Base-by-base conservation (phyloP, 495 filamentous ascomycete species). In the Penicillium cosmopolitanum region DNA sequence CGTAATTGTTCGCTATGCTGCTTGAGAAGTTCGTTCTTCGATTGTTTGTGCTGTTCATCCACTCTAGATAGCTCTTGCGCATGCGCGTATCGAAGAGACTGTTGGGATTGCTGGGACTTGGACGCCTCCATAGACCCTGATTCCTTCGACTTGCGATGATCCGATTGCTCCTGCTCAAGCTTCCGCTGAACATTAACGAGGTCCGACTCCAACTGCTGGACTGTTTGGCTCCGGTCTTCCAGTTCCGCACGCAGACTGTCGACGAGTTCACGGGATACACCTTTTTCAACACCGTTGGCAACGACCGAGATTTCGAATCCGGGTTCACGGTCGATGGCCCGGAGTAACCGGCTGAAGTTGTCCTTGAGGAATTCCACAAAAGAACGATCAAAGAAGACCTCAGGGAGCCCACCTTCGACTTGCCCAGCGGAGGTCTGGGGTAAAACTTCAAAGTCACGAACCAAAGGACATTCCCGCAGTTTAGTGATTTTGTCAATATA, bases 291-390 rank as follows among this genome's bases (percentile, higher is more conserved):
- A 1, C 90, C 90, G 73, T 92, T 91, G 44, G 86, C 82, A 52
- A 92, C 75, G 38, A 94, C 82, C 0, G 88, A 87, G 21, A 94
- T 85, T 67, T 98, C 95, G 40, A 93, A 76, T 9, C 86, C 91
- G 5, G 95, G 95, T 58, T 96, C 92, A 51, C 93, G 89, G 71
- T 98, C 95, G 66, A 98, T 91, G 18, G 94, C 90, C 54, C 92
- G 85, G 18, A 88, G 77, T 53, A 97, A 76, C 33, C 93, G 90
- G 60, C 88, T 92, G 69, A 93, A 98, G 68, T 96, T 95, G 65
- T 97, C 92, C 68, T 97, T 96, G 60, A 97, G 82, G 68, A 98
- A 97, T 58, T 97, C 93, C 40, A 98, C 85, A 70, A 98, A 98
- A 0, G 86, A 84, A 43, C 83, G 81, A 64, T 96, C 91, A 58